Conservation (phyloP, 805 yeast genomes). For the Metschnikowia santaceciliae region DNA sequence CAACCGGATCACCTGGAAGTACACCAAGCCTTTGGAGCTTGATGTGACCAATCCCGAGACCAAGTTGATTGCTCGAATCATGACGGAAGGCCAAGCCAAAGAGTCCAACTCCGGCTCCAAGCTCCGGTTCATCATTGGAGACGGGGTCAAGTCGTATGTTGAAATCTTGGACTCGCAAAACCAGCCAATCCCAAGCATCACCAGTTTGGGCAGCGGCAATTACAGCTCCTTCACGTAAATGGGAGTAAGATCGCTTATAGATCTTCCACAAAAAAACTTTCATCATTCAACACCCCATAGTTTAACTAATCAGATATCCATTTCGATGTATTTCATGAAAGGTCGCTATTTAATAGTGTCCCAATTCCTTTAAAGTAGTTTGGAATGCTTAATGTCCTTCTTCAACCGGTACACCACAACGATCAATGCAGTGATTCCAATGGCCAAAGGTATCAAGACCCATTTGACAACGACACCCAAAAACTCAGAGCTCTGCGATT, state of each 20-base stretch:
- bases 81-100: conserved; percentile 66
- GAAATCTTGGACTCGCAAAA: conserved; percentile 28
- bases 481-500: conserved; percentile 19
- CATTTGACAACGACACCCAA: conserved; percentile 29
- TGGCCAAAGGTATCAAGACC: conserved; percentile 39
- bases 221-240: conserved; percentile 35
- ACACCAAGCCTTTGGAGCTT: conserved; percentile 39
- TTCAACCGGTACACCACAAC: conserved; percentile 51
- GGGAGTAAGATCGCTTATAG: conserved; percentile 4
- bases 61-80: conserved; percentile 79
- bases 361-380: conserved; percentile 38
- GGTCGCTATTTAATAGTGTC: not conserved
- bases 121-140: conserved; percentile 54
- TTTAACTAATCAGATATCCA: not conserved
- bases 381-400: conserved; percentile 60
- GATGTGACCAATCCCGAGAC: conserved; percentile 41
- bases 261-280: not conserved
- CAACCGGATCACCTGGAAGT: conserved; percentile 84
- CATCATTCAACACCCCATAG: not conserved
- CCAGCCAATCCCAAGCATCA: conserved; percentile 42
- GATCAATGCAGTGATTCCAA: conserved; percentile 38
- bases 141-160: conserved; percentile 40
- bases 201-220: conserved; percentile 48
- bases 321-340: conserved; percentile 1
- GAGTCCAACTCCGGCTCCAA: conserved; percentile 76